Percentiles rank a stretch among this genome's conserved stretches.
Conservation (phyloP, 306 rosid genomes). For the Vigna nakashimae region DNA sequence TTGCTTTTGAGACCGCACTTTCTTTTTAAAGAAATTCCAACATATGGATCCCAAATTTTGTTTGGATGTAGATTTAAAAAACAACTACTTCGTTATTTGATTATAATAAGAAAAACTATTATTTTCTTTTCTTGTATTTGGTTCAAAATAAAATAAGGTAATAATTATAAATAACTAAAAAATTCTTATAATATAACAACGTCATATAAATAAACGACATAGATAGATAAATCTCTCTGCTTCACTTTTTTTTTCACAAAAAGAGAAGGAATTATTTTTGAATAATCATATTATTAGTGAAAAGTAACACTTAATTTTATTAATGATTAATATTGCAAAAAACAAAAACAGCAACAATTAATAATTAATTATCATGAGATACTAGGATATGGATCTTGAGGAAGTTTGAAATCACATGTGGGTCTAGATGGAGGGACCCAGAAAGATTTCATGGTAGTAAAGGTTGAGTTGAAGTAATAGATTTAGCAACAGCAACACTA, state of each 20-base stretch:
- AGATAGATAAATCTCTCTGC: neutral
- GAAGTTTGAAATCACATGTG: constrained; percentile 24
- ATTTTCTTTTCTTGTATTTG: neutral
- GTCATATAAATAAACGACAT: neutral
- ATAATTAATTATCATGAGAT: neutral
- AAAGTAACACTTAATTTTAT: too few relatives aligned
- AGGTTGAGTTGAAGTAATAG: neutral
- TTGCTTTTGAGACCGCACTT: too few relatives aligned
- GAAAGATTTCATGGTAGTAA: neutral
- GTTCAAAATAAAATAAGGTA: neutral
- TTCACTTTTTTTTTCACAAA: neutral
- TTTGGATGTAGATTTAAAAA: neutral
- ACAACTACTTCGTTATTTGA: too few relatives aligned
- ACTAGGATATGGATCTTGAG: constrained; percentile 20
- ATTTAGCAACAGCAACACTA: constrained; percentile 26
- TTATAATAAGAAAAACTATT: neutral
- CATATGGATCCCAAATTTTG: neutral
- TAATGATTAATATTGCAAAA: too few relatives aligned
- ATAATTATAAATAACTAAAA: neutral
- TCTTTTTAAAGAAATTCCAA: neutral
- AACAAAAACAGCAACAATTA: neutral
- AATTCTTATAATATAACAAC: neutral
- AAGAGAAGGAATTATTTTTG: neutral
- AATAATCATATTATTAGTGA: too few relatives aligned
- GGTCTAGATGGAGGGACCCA: constrained; percentile 13